Percentiles rank a stretch among this genome's conserved stretches.
Conservation (phyloP, 2,329 filamentous ascomycete species). For the Stagonosporopsis tanaceti region DNA sequence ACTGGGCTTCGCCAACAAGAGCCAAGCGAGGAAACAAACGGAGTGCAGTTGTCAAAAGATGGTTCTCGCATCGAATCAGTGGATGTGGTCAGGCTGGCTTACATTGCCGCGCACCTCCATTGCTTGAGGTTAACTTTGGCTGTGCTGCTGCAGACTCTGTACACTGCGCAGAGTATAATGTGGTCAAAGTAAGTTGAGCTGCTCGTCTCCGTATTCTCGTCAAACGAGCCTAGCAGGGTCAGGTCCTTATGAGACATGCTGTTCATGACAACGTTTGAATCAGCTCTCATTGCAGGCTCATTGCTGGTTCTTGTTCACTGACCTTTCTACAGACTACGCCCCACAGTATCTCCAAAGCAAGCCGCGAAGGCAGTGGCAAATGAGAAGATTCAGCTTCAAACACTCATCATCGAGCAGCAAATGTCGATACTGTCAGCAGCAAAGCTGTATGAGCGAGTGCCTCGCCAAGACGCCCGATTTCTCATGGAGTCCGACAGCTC, state of each 20-base stretch:
- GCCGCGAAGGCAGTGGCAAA: constrained; percentile 44
- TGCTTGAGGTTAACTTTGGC: constrained; percentile 46
- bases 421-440: constrained; percentile 41
- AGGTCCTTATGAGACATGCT: background rate
- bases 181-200: constrained; percentile 46
- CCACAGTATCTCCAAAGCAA: constrained; percentile 44
- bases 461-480: constrained; percentile 25
- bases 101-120: constrained; percentile 47
- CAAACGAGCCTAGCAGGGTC: background rate
- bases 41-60: background rate
- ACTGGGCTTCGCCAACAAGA: constrained; percentile 21
- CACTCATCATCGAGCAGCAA: constrained; percentile 51
- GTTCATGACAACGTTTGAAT: background rate
- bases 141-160: constrained; percentile 50
- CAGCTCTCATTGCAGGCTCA: background rate
- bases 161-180: constrained; percentile 49
- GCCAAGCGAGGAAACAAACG: constrained; percentile 11
- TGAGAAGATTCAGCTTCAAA: constrained; percentile 48
- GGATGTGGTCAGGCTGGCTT: constrained; percentile 34
- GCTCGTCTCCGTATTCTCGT: background rate
- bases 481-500: constrained; percentile 44
- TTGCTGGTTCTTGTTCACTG: background rate
- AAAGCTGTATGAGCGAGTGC: constrained; percentile 27
- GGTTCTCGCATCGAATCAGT: background rate
- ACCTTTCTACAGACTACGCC: constrained; percentile 32